Percentiles rank a stretch among this genome's conserved stretches.
Conservation (phyloP, 257 asterid genomes). For the Paraleonurus japonicus region DNA sequence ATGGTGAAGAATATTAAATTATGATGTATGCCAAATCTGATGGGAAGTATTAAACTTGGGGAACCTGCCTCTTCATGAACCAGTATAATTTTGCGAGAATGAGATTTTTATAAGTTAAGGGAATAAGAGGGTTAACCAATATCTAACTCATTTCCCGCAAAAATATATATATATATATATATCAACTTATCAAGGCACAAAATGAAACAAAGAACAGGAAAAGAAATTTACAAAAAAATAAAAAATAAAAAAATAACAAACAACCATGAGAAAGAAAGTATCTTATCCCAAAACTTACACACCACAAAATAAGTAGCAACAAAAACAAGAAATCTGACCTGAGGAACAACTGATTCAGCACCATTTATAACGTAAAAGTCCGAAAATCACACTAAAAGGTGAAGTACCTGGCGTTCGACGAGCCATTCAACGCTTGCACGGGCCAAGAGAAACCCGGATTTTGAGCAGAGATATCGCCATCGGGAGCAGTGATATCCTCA, state of each 20-base stretch:
- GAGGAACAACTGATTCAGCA: neutral
- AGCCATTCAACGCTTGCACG: conserved; percentile 54
- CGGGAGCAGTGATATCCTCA: conserved; percentile 64
- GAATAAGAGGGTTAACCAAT: neutral
- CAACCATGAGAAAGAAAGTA: neutral
- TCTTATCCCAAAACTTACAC: conserved; percentile 15
- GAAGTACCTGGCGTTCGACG: conserved; percentile 56
- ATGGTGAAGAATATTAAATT: neutral
- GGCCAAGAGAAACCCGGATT: conserved; percentile 76
- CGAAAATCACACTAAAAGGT: neutral
- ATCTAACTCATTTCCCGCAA: neutral
- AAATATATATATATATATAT: too few relatives aligned
- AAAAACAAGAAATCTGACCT: neutral
- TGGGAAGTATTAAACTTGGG: neutral
- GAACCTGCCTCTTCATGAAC: neutral
- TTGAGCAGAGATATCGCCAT: conserved; percentile 47
- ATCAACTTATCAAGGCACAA: neutral
- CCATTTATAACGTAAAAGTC: neutral
- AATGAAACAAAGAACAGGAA: neutral
- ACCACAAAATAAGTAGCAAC: conserved; percentile 11
- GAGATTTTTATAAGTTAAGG: neutral
- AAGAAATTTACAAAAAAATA: neutral
- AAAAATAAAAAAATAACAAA: neutral
- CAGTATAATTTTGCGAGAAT: neutral
- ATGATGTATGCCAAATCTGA: neutral